Evolutionary conservation across 75 land plant species (phyloP), one percentile per base, ranked within the genome.

Genomic region (Picea sitchensis): DNA sequence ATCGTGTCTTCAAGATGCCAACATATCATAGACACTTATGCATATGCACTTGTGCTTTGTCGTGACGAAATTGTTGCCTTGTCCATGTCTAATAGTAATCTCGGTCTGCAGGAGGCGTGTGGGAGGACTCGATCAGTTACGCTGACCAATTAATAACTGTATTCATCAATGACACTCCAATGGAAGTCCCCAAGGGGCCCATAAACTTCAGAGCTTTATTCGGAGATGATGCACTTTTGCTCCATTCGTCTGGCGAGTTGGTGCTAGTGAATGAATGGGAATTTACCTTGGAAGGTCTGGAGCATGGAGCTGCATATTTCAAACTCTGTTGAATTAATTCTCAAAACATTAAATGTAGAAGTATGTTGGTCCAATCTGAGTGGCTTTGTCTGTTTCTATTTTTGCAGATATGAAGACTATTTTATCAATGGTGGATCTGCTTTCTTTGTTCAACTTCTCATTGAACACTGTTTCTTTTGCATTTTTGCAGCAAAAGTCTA

Each of bases 261-360:
- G 88, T 91, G 6, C 76, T 75, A 18, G 83, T 87, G 77, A 80
- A 91, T 58, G 89, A 89, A 61, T 79, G 83, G 84, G 89, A 89
- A 18, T 51, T 84, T 72, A 89, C 91, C 14, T 65, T 91, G 14
- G 87, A 91, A 9, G 80, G 85, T 3, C 89, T 91, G 18, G 84
- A 87, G 63, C 86, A 87, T 41, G 93, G 93, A 32, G 83, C 88
- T 13, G 80, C 59, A n/a, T 91, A 91, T 44, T 91, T 82, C 80
- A 76, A 1, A 7, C n/a, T n/a, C n/a, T n/a, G n/a, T n/a, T n/a
- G n/a, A n/a, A n/a, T n/a, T n/a, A n/a, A n/a, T n/a, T n/a, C n/a
- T n/a, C n/a, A n/a, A n/a, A n/a, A n/a, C 5, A 44, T 44, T 44
- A 44, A 44, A 44, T 44, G 7, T 47, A 47, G 54, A 47, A 47